Conservation (phyloP, 1,139 yeast genomes). For the Scheffersomyces illinoinensis region DNA sequence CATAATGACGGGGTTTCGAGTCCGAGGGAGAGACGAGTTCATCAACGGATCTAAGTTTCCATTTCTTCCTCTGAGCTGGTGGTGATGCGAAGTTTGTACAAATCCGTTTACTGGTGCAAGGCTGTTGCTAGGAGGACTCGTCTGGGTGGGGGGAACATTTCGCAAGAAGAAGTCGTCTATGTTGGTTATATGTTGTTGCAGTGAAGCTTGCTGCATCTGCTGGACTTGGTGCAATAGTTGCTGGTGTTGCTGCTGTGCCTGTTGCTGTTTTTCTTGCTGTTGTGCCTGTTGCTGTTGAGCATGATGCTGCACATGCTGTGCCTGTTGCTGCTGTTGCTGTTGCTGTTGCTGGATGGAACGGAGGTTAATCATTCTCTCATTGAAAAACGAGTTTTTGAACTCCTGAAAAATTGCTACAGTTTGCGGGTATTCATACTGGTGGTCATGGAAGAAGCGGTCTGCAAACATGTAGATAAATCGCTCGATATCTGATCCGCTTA, state of each 20-base stretch:
- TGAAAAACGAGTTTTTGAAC: slow-evolving; percentile 50
- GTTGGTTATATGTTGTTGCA: slow-evolving; percentile 20
- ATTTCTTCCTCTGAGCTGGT: background rate
- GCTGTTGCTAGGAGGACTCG: slow-evolving; percentile 2
- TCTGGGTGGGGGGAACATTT: slow-evolving; percentile 6
- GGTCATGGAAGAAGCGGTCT: slow-evolving; percentile 47
- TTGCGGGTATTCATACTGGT: slow-evolving; percentile 48
- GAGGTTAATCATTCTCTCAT: slow-evolving; percentile 45
- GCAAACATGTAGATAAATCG: slow-evolving; percentile 50
- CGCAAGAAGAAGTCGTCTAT: slow-evolving; percentile 39
- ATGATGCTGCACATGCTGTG: slow-evolving; percentile 2
- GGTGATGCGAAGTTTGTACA: background rate
- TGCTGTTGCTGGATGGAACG: slow-evolving; percentile 28
- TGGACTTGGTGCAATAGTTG: slow-evolving; percentile 1
- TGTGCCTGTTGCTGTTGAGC: slow-evolving; percentile 6
- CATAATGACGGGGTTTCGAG: background rate
- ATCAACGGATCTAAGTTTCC: background rate
- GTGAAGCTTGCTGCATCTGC: slow-evolving; percentile 4
- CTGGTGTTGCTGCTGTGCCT: slow-evolving; percentile 8
- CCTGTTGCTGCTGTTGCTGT: slow-evolving; percentile 4
- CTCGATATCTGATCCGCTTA: slow-evolving; percentile 48
- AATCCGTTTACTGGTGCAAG: background rate
- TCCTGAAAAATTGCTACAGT: slow-evolving; percentile 51
- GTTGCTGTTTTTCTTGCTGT: slow-evolving; percentile 5
- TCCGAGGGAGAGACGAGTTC: background rate